These are phyloP conservation scores for Cordyceps javanica DNA, from an alignment of 2,329 filamentous ascomycete species.

Conservation along the genomic window DNA sequence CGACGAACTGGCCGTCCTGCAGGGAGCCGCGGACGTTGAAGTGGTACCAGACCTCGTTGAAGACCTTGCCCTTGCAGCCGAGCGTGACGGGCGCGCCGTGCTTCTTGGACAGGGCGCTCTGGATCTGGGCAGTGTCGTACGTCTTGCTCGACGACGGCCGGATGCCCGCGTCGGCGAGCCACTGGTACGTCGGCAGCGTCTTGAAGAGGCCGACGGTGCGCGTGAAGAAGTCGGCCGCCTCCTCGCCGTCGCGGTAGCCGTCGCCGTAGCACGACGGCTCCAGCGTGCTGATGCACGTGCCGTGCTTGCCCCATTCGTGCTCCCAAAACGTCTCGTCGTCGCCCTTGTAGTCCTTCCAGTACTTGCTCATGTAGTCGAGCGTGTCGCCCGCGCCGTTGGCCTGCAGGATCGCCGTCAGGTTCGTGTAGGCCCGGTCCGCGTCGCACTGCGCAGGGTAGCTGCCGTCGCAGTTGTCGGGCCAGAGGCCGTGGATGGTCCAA, in stretches of 20 bases:
- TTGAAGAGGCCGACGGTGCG: conserved; percentile 61
- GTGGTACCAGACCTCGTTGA: conserved; percentile 56
- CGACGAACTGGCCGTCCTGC: conserved; percentile 54
- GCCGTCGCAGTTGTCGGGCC: conserved; percentile 64
- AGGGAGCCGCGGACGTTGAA: conserved; percentile 55
- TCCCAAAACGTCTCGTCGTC: conserved; percentile 62
- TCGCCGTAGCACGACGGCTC: conserved; percentile 58
- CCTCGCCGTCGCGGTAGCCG: conserved; percentile 52
- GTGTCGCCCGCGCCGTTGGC: conserved; percentile 46
- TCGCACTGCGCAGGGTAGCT: conserved; percentile 64
- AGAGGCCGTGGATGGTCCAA: conserved; percentile 70
- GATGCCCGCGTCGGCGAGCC: conserved; percentile 56
- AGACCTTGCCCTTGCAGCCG: conserved; percentile 42
- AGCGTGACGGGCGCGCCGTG: conserved; percentile 52
- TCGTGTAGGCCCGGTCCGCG: conserved; percentile 51
- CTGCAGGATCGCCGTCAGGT: conserved; percentile 58
- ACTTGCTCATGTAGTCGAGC: conserved; percentile 60
- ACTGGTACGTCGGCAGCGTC: conserved; percentile 56
- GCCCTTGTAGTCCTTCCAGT: conserved; percentile 65
- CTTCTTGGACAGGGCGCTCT: conserved; percentile 48
- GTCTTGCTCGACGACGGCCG: conserved; percentile 46
- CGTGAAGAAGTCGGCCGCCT: conserved; percentile 65
- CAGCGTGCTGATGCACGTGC: conserved; percentile 65
- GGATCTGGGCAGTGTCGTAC: conserved; percentile 54
- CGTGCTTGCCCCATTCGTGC: conserved; percentile 72